These are phyloP conservation scores for Fusarium praegraminearum DNA, from an alignment of 2,329 filamentous ascomycete species.

Conservation along the genomic window DNA sequence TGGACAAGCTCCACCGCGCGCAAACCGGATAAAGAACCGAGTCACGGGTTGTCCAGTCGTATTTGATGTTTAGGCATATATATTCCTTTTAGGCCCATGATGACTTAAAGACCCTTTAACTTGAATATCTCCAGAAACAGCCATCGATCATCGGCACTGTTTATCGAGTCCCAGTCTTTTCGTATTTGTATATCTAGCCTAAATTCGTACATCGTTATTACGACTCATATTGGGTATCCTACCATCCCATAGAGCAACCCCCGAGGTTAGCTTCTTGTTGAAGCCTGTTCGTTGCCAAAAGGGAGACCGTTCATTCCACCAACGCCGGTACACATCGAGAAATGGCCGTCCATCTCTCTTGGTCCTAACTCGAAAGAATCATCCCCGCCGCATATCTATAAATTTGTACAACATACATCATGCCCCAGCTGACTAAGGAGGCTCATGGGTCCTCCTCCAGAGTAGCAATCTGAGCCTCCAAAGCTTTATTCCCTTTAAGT, in stretches of 20 bases:
- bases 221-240: slow-evolving; percentile 38
- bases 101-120: background rate
- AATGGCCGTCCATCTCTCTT: slow-evolving; percentile 30
- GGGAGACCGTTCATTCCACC: slow-evolving; percentile 24
- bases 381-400: slow-evolving; percentile 32
- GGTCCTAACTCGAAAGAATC: slow-evolving; percentile 21
- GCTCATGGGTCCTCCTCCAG: slow-evolving; percentile 45
- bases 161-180: slow-evolving; percentile 3
- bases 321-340: slow-evolving; percentile 42
- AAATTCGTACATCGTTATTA: slow-evolving; percentile 36
- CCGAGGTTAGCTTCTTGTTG: slow-evolving; percentile 15
- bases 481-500: slow-evolving; percentile 73
- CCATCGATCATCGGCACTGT: slow-evolving; percentile 25
- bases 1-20: background rate
- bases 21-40: background rate
- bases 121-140: slow-evolving; percentile 5
- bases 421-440: background rate
- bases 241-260: slow-evolving; percentile 25
- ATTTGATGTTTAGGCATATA: background rate
- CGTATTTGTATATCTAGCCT: slow-evolving; percentile 13
- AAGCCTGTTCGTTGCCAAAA: slow-evolving; percentile 20
- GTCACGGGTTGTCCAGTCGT: background rate
- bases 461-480: slow-evolving; percentile 65
- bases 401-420: slow-evolving; percentile 17
- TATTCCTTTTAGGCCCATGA: background rate